Evolutionary conservation across 306 rosid species (phyloP).

Genomic region (Cucurbita pepo): DNA sequence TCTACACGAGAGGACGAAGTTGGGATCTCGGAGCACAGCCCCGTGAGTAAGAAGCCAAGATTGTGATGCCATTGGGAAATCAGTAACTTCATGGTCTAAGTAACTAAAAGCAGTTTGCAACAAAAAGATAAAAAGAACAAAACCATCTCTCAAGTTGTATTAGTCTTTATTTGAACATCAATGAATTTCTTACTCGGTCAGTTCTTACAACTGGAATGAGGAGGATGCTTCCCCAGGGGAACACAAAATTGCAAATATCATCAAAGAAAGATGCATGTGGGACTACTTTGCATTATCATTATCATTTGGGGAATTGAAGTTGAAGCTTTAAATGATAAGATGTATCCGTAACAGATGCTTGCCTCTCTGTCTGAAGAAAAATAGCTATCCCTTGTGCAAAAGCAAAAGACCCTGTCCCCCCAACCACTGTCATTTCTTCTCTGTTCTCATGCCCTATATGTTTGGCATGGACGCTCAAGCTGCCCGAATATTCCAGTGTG

Average conservation of each 20-base stretch:
- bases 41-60: no score
- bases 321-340: slow-evolving; percentile 52
- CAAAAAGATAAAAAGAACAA: not conserved
- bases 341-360: slow-evolving; percentile 10
- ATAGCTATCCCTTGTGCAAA: slow-evolving; percentile 70
- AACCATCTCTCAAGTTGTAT: not conserved
- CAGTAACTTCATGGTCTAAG: not conserved
- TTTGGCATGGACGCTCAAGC: slow-evolving; percentile 44
- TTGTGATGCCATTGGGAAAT: not conserved
- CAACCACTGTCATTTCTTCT: slow-evolving; percentile 41
- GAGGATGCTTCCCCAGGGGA: not conserved
- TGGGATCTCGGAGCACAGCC: no score
- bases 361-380: slow-evolving; percentile 22
- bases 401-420: slow-evolving; percentile 84
- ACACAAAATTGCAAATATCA: not conserved
- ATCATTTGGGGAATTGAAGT: slow-evolving; percentile 34
- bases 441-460: slow-evolving; percentile 16
- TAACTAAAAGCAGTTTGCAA: not conserved
- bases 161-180: not conserved
- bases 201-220: not conserved
- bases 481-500: slow-evolving; percentile 44
- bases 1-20: no score
- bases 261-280: not conserved
- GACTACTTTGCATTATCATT: slow-evolving; percentile 1
- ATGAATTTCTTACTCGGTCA: not conserved